phyloP scores from a whole-genome alignment of 75 land plant species.

The Isoetes taiwanensis region DNA sequence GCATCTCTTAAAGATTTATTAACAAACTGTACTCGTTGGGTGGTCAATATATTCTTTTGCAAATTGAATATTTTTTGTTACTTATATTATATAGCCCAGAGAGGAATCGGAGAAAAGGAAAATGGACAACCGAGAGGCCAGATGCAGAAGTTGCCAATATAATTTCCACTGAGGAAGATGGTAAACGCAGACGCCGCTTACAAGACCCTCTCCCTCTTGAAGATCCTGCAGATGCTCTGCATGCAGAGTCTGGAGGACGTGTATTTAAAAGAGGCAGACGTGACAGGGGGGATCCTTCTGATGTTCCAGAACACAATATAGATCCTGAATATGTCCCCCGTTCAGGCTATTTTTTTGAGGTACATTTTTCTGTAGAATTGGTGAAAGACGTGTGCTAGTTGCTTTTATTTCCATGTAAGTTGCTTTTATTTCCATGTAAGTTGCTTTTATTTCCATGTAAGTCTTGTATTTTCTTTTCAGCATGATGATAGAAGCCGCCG shows the following conservation, averaged over 20 bases:
- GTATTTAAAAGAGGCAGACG: slow-evolving; percentile 7
- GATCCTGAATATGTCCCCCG: slow-evolving; percentile 28
- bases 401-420: no score
- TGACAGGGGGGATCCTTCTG: no score
- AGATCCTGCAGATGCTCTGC: neutral
- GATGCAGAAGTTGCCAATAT: slow-evolving; percentile 2
- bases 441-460: no score
- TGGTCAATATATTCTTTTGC: no score
- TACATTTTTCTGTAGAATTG: slow-evolving; percentile 9
- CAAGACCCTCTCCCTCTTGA: slow-evolving; percentile 42
- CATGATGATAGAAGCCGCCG: slow-evolving; percentile 11
- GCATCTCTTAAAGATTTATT: no score
- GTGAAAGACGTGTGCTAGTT: no score
- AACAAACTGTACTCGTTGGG: no score
- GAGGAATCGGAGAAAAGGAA: slow-evolving; percentile 45
- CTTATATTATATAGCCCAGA: slow-evolving; percentile 28
- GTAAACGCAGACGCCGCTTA: slow-evolving; percentile 18
- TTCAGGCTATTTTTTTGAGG: slow-evolving; percentile 33
- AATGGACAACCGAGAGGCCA: slow-evolving; percentile 26
- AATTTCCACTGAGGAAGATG: slow-evolving; percentile 12
- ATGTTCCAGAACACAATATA: slow-evolving; percentile 9
- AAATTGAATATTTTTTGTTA: no score
- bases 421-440: no score
- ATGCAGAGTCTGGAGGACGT: neutral
- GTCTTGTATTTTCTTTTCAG: slow-evolving; percentile 1